These are phyloP conservation scores for Cyberlindnera mrakii DNA, from an alignment of 805 yeast species.

Conservation along the genomic window DNA sequence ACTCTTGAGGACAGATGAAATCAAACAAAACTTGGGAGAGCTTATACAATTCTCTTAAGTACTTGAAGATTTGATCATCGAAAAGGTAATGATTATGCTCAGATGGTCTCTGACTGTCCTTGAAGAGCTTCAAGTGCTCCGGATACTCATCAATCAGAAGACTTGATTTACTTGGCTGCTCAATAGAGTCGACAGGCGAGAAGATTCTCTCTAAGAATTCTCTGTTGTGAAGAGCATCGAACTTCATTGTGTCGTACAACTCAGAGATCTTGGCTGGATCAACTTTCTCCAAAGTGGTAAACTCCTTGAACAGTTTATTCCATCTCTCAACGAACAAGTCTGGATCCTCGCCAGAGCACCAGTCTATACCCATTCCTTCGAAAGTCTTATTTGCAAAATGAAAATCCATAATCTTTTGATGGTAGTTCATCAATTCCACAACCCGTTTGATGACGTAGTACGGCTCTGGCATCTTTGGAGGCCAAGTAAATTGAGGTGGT, in stretches of 20 bases:
- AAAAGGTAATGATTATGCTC: conserved; percentile 43
- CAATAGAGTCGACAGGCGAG: conserved; percentile 48
- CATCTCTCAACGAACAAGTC: conserved; percentile 86
- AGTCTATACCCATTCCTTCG: conserved; percentile 61
- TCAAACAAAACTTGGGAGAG: conserved; percentile 91
- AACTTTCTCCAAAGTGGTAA: conserved; percentile 86
- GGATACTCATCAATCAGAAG: conserved; percentile 24
- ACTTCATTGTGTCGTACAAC: conserved; percentile 96
- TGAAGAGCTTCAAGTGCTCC: conserved; percentile 23
- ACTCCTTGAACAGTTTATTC: conserved; percentile 94
- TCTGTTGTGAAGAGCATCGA: conserved; percentile 93
- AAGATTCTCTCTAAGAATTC: conserved; percentile 81
- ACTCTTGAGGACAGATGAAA: conserved; percentile 97
- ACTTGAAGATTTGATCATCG: conserved; percentile 73
- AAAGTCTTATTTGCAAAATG: conserved; percentile 54
- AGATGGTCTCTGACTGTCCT: conserved; percentile 10
- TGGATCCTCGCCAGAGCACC: conserved; percentile 99
- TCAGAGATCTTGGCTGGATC: conserved; percentile 97
- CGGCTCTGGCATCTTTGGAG: conserved; percentile 97
- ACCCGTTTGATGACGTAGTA: conserved; percentile 89
- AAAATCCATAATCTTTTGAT: conserved; percentile 73
- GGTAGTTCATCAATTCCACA: conserved; percentile 92
- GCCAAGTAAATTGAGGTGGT: conserved; percentile 98
- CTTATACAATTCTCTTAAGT: conserved; percentile 81
- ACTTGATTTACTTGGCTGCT: conserved; percentile 24